Evolutionary conservation across 2,329 filamentous ascomycete species (phyloP).

Genomic region (Cladophialophora yegresii): DNA sequence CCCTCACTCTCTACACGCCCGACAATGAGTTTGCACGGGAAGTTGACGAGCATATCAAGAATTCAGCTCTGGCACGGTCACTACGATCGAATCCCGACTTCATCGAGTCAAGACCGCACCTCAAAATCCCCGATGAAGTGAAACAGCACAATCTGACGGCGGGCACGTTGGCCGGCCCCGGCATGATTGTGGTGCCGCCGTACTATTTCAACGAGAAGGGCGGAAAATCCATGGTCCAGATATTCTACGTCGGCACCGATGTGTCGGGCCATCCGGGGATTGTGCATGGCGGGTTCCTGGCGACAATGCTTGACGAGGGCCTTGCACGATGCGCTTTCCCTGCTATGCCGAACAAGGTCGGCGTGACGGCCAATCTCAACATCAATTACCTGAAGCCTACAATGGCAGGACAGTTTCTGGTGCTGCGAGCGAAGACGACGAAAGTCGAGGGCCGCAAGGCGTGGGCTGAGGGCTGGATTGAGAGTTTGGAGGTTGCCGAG

Average conservation of each 20-base stretch:
- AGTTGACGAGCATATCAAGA: slow-evolving; percentile 73
- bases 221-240: slow-evolving; percentile 68
- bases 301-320: slow-evolving; percentile 90
- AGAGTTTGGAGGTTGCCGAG: slow-evolving; percentile 67
- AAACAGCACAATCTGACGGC: slow-evolving; percentile 77
- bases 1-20: slow-evolving; percentile 65
- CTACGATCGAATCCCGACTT: slow-evolving; percentile 68
- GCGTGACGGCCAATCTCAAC: slow-evolving; percentile 82
- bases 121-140: slow-evolving; percentile 75
- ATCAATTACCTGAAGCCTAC: slow-evolving; percentile 81
- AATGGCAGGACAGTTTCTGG: slow-evolving; percentile 71
- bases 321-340: slow-evolving; percentile 85
- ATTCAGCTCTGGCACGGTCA: slow-evolving; percentile 70
- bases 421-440: slow-evolving; percentile 75
- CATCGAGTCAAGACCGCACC: slow-evolving; percentile 77
- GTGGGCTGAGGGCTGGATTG: slow-evolving; percentile 85
- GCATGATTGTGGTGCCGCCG: slow-evolving; percentile 78
- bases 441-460: slow-evolving; percentile 92
- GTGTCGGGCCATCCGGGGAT: slow-evolving; percentile 89
- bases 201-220: slow-evolving; percentile 71
- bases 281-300: slow-evolving; percentile 84
- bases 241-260: slow-evolving; percentile 75
- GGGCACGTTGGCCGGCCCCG: slow-evolving; percentile 73
- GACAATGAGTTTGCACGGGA: slow-evolving; percentile 55
- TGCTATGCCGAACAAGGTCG: slow-evolving; percentile 80